Evolutionary conservation across 106 monocot species (phyloP).

Genomic region (Dactylorhiza incarnata): DNA sequence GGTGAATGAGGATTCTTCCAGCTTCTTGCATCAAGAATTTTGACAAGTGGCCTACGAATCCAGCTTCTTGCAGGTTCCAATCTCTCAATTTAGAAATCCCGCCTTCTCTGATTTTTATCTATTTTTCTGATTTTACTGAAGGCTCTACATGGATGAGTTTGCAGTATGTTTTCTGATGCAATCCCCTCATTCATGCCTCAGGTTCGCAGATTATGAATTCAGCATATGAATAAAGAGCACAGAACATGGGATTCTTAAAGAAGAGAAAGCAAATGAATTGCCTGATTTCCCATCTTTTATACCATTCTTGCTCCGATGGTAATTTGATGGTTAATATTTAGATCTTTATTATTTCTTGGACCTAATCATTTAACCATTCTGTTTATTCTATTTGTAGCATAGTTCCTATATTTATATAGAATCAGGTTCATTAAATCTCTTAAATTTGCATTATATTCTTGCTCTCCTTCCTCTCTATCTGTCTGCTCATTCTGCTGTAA

Average conservation of each 20-base stretch:
- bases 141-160: background rate
- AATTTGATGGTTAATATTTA: background rate
- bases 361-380: background rate
- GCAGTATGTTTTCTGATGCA: background rate
- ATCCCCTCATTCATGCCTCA: slow-evolving; percentile 13
- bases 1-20: too few relatives aligned
- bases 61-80: too few relatives aligned
- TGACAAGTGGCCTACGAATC: too few relatives aligned
- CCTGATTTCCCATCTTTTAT: slow-evolving; percentile 99
- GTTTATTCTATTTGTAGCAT: too few relatives aligned
- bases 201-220: slow-evolving; percentile 96
- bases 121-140: background rate
- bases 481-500: too few relatives aligned
- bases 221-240: slow-evolving; percentile 89
- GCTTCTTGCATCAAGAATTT: too few relatives aligned
- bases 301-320: slow-evolving; percentile 86
- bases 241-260: slow-evolving; percentile 77
- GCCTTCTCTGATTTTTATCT: background rate
- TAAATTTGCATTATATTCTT: too few relatives aligned
- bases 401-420: too few relatives aligned
- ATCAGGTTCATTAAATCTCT: too few relatives aligned
- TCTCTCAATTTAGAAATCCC: background rate
- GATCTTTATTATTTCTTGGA: background rate
- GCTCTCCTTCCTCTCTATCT: too few relatives aligned
- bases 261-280: slow-evolving; percentile 77